phyloP scores from a whole-genome alignment of 2,329 filamentous ascomycete species.

The Apiospora malaysiana region DNA sequence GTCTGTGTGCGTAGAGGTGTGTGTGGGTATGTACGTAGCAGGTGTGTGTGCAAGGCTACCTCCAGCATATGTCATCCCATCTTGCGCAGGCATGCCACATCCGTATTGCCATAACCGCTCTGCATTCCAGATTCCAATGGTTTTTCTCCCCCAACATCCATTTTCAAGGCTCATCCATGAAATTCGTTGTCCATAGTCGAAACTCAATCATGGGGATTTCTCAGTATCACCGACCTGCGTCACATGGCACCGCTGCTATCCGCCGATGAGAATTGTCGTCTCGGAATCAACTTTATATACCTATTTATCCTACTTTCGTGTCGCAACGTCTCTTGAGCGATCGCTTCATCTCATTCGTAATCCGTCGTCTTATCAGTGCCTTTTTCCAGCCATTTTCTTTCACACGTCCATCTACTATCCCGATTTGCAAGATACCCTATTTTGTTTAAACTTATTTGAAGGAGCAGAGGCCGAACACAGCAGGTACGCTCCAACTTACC shows the following conservation, averaged over 20 bases:
- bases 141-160: neutral
- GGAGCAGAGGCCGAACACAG: neutral
- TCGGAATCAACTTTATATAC: neutral
- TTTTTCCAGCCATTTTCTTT: neutral
- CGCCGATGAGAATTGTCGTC: neutral
- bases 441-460: neutral
- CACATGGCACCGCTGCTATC: slow-evolving; percentile 5
- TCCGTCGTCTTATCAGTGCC: neutral
- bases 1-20: neutral
- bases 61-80: slow-evolving; percentile 1
- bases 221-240: neutral
- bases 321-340: neutral
- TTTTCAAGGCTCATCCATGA: slow-evolving; percentile 13
- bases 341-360: neutral
- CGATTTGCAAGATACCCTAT: neutral
- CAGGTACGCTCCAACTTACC: slow-evolving; percentile 1
- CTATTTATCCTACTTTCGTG: neutral
- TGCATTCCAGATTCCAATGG: neutral
- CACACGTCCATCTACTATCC: no score
- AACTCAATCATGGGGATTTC: slow-evolving; percentile 16
- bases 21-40: neutral
- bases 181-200: neutral
- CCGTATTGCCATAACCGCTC: neutral
- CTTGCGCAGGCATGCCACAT: neutral
- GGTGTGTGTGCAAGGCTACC: neutral